Percentiles rank a stretch among this genome's conserved stretches.
These are phyloP conservation scores for Oryza officinalis DNA, from an alignment of 176 grass and related monocot genomes.

Conservation along the genomic window DNA sequence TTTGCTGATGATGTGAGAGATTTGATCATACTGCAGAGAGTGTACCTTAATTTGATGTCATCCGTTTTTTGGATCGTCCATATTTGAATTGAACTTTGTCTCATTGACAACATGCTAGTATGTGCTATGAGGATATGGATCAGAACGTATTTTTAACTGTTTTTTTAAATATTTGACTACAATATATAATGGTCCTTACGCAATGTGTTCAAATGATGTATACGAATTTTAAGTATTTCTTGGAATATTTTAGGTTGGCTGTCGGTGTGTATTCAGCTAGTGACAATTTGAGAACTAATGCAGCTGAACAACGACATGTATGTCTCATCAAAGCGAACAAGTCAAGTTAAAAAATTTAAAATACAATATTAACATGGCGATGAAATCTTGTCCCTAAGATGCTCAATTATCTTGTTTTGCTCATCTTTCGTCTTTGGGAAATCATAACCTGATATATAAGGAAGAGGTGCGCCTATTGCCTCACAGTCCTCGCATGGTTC, in stretches of 20 bases:
- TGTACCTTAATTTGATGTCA: neutral
- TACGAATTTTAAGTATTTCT: neutral
- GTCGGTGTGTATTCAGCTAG: neutral
- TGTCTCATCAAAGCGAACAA: neutral
- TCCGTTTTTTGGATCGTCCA: conserved; percentile 12
- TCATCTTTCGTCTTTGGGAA: too few relatives aligned
- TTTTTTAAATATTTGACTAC: neutral
- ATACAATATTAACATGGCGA: neutral
- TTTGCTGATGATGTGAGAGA: conserved; percentile 55
- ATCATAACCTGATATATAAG: too few relatives aligned
- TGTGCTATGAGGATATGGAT: conserved; percentile 1
- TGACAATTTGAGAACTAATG: neutral
- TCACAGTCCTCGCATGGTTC: neutral
- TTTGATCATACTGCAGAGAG: neutral
- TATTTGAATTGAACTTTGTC: conserved; percentile 28
- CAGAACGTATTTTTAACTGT: neutral
- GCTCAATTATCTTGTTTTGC: too few relatives aligned
- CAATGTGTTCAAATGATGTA: neutral
- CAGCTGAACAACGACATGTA: neutral
- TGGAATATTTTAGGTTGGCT: neutral
- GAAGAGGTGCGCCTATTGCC: too few relatives aligned
- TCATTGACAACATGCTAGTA: neutral
- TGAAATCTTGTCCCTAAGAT: neutral
- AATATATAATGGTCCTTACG: neutral
- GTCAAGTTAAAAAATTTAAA: too few relatives aligned